Base-by-base conservation (phyloP, 148 eudicot genomes). In the Bassia scoparia region DNA sequence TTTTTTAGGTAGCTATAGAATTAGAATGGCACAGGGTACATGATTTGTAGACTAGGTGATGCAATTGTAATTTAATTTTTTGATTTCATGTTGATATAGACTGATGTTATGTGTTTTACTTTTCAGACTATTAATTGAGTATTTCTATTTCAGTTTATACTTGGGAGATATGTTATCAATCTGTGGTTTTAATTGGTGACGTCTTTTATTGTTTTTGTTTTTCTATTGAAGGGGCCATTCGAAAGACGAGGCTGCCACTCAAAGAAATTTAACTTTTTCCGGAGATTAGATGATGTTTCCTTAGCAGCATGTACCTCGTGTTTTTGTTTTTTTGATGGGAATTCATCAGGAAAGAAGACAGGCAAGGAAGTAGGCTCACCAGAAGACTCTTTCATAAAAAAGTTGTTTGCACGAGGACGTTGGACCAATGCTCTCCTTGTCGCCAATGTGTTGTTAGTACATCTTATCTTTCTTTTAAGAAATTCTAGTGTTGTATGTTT, bases 361-460 rank as follows among this genome's bases (percentile, higher is more conserved):
- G 56, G 76, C 50, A 56, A 38, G 46, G 46, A 72, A 33, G 74
- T 81, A 63, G 77, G 78, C 74, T 73, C 88, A 69, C 75, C 81
- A 37, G 56, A 71, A 37, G 56, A 71, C 34, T 67, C 78, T 58
- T 77, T 88, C 12, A 78, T 76, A 41, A 69, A 77, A 68, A 50
- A 65, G 74, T 71, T 79, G 2, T 79, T 73, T 77, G 70, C 71
- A 53, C 79, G 75, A 75, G 82, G 97, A 74, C 79, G 66, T 61
- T 89, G 85, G 90, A 92, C 95, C 43, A 78, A 83, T 56, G 53
- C 78, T 64, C 85, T 92, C 67, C 86, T 92, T 59, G 86, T 81
- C 30, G 61, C 76, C 71, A 92, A 92, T 77, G 82, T 88, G 27
- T 59, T 89, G 97, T 92, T 84, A 92, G 97, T 88, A 69, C 83